Percentiles rank a stretch among this genome's conserved stretches.
phyloP scores from a whole-genome alignment of 2,329 filamentous ascomycete genomes.

The Aspergillus sp. region DNA sequence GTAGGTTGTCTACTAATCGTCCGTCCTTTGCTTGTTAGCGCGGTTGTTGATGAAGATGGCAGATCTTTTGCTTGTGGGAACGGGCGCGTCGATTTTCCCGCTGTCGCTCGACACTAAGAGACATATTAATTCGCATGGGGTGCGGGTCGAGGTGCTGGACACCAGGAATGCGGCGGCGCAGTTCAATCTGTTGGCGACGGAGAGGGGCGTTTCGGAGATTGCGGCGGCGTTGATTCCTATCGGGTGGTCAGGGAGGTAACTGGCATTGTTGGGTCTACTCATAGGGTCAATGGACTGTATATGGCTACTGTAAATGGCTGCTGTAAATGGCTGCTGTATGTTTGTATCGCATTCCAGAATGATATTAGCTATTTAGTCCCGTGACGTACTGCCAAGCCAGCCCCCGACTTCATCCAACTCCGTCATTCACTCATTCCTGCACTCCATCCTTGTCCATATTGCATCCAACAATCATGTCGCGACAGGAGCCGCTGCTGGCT shows the following conservation, averaged over 20 bases:
- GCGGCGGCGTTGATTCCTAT: slow-evolving; percentile 81
- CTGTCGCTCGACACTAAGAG: slow-evolving; percentile 65
- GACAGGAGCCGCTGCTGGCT: slow-evolving; percentile 45
- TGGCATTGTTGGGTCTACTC: slow-evolving; percentile 1
- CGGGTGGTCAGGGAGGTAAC: slow-evolving; percentile 55
- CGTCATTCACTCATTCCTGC: slow-evolving; percentile 3
- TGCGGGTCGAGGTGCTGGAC: slow-evolving; percentile 80
- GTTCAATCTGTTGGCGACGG: slow-evolving; percentile 91
- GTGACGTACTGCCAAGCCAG: background rate
- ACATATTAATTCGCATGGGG: slow-evolving; percentile 66
- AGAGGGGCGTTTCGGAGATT: slow-evolving; percentile 74
- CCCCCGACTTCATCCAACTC: slow-evolving; percentile 1
- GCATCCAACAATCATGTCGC: slow-evolving; percentile 18
- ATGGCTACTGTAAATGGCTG: background rate
- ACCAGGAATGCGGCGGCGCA: slow-evolving; percentile 89
- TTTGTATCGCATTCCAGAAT: no score
- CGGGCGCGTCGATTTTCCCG: slow-evolving; percentile 66
- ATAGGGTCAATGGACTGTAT: background rate
- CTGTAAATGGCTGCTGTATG: no score
- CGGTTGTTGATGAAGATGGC: slow-evolving; percentile 3
- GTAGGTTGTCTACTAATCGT: slow-evolving; percentile 41
- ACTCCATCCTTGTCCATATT: background rate
- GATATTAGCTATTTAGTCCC: no score
- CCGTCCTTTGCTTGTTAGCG: background rate
- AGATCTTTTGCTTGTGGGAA: slow-evolving; percentile 62